These are phyloP conservation scores for Collybia sp. DNA, from an alignment of 768 basidiomycete genomes.

Conservation along the genomic window DNA sequence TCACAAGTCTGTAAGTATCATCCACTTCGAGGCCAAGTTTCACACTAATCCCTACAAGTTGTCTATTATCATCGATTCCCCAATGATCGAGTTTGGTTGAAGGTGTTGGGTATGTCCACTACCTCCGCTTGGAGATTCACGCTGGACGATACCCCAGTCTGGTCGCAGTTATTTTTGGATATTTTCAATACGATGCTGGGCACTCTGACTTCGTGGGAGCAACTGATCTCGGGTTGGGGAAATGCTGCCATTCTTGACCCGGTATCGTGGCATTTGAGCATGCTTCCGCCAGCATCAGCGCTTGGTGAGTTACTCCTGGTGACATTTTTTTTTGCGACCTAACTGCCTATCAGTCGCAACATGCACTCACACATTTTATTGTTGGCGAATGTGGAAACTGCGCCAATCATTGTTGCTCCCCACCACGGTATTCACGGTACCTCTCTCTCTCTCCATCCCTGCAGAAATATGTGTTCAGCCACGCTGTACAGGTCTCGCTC, in stretches of 20 bases:
- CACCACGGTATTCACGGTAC: slow-evolving; percentile 4
- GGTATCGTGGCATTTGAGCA: slow-evolving; percentile 12
- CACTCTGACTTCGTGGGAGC: too few relatives aligned
- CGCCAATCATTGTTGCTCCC: slow-evolving; percentile 3
- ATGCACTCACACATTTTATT: slow-evolving; percentile 11
- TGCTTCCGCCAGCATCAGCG: too few relatives aligned
- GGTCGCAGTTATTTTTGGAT: too few relatives aligned
- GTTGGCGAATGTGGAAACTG: slow-evolving; percentile 8
- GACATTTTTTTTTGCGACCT: slow-evolving; percentile 1
- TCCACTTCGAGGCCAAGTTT: too few relatives aligned
- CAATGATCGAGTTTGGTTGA: too few relatives aligned
- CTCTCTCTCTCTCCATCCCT: background rate
- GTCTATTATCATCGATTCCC: too few relatives aligned
- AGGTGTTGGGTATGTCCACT: too few relatives aligned
- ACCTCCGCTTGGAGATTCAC: too few relatives aligned
- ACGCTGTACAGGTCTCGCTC: slow-evolving; percentile 3
- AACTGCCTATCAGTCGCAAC: slow-evolving; percentile 5
- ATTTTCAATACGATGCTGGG: background rate
- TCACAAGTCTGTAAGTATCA: too few relatives aligned
- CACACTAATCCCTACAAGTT: too few relatives aligned
- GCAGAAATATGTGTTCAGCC: background rate
- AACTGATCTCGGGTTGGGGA: slow-evolving; percentile 14
- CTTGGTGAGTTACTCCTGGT: slow-evolving; percentile 4
- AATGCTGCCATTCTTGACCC: slow-evolving; percentile 6
- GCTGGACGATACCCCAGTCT: too few relatives aligned